Evolutionary conservation across 441 rosid species (phyloP).

Genomic region (Mallotus japonicus): DNA sequence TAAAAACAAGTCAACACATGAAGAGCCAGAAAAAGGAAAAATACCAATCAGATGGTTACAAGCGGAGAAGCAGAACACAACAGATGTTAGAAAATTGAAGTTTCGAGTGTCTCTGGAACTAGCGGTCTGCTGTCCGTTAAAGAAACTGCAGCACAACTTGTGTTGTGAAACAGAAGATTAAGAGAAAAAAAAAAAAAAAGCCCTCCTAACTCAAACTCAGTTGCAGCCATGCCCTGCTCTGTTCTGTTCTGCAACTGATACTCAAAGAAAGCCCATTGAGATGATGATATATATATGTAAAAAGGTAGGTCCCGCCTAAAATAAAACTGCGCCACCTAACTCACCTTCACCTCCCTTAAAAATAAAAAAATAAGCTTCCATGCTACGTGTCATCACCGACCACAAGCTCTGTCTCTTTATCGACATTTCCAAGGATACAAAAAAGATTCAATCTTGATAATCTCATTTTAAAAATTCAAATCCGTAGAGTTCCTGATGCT

Average conservation of each 20-base stretch:
- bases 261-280: too few species aligned
- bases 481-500: constrained; percentile 24
- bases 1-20: too few species aligned
- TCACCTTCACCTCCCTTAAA: neutral
- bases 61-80: too few species aligned
- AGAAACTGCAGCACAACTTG: neutral
- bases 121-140: neutral
- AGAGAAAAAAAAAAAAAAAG: too few species aligned
- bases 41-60: too few species aligned
- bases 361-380: neutral
- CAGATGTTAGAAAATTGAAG: too few species aligned
- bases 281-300: neutral
- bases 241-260: neutral
- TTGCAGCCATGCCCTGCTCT: neutral
- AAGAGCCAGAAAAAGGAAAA: too few species aligned
- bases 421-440: constrained; percentile 20
- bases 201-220: neutral
- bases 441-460: neutral
- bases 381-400: constrained; percentile 16
- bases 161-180: too few species aligned
- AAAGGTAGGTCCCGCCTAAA: neutral
- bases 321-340: constrained; percentile 9
- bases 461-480: neutral
- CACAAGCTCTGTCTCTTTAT: neutral
- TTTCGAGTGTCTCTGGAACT: neutral